Evolutionary conservation across 805 yeast genomes (phyloP).

Genomic region (Wickerhamomyces bisporus): DNA sequence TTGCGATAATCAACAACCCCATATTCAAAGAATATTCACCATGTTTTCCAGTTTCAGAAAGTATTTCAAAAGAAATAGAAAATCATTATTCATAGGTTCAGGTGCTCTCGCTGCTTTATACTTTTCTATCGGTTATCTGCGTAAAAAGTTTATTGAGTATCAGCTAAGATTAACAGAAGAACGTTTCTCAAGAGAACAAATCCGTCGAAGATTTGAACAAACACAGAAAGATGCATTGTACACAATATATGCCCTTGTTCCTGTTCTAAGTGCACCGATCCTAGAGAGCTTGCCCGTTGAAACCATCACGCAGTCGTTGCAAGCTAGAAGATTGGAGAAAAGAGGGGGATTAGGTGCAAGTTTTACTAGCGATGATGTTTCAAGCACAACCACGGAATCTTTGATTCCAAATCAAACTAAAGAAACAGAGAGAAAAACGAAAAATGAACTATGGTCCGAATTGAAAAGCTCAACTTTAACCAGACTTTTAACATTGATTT

Average conservation of each 20-base stretch:
- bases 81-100: slow-evolving; percentile 28
- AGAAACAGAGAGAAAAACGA: slow-evolving; percentile 30
- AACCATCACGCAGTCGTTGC: slow-evolving; percentile 61
- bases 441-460: slow-evolving; percentile 77
- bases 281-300: slow-evolving; percentile 65
- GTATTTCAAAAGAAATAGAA: slow-evolving; percentile 39
- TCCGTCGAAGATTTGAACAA: slow-evolving; percentile 79
- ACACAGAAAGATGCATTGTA: slow-evolving; percentile 86
- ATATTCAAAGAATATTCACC: no score
- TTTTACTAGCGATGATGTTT: slow-evolving; percentile 32
- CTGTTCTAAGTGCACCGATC: slow-evolving; percentile 66
- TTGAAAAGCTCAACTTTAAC: slow-evolving; percentile 71
- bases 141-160: slow-evolving; percentile 40
- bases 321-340: slow-evolving; percentile 46
- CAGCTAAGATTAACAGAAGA: slow-evolving; percentile 51
- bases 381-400: slow-evolving; percentile 39
- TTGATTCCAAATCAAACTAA: slow-evolving; percentile 5
- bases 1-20: no score
- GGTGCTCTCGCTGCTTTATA: slow-evolving; percentile 42
- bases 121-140: slow-evolving; percentile 37
- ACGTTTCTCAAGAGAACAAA: slow-evolving; percentile 58
- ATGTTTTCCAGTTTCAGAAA: slow-evolving; percentile 21
- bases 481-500: slow-evolving; percentile 65
- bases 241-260: slow-evolving; percentile 77
- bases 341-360: slow-evolving; percentile 3